Evolutionary conservation across 352 stramenopile genomes (phyloP), one percentile per base, ranked within the genome.

Genomic region (Pythium pectinolyticum): DNA sequence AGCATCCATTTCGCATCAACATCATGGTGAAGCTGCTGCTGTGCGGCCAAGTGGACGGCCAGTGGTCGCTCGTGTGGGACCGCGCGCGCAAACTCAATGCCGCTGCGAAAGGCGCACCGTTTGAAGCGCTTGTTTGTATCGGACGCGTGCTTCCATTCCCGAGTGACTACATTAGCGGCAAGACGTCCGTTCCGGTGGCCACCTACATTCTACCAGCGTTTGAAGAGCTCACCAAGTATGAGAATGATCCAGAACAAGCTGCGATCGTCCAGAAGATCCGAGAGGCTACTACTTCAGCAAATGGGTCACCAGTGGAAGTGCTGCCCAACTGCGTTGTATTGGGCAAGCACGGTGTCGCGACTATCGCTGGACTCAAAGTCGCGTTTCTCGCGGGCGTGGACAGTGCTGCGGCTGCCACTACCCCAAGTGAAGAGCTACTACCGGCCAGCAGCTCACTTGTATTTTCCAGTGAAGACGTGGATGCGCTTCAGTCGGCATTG

Each of bases 21-120:
- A 22, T 24, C 3, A 94, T 94, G 85, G 72, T 78, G 32, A 92
- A 92, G 66, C 56, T 94, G 17, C 61, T 94, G 77, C 75, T 94
- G 2, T 86, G 85, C 55, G 85, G 85, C 1, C 74, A 80, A 17
- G 80, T 91, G 39, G 61, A 80, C 39, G 75, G 69, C 37, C 67
- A 84, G 15, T 94, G 85, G 85, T 49, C 77, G 52, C 53, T 80
- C 54, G 67, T 94, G 5, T 88, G 87, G 34, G 78, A 90, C 54
- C 85, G 85, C 59, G 77, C 75, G 47, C 68, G 79, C 25, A 92
- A 91, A 66, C 73, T 94, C 12, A 87, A 91, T 59, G 76, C 73
- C 2, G 51, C 70, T 0, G 63, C 74, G 7, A 90, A 89, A 58
- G 69, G 63, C 25, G 69, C 77, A 11, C 70, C 77, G 0, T 94